A percentile compares a stretch with the other conserved stretches of the same genome.
phyloP scores from a whole-genome alignment of 106 monocot species.

The Xerophyta viscosa region DNA sequence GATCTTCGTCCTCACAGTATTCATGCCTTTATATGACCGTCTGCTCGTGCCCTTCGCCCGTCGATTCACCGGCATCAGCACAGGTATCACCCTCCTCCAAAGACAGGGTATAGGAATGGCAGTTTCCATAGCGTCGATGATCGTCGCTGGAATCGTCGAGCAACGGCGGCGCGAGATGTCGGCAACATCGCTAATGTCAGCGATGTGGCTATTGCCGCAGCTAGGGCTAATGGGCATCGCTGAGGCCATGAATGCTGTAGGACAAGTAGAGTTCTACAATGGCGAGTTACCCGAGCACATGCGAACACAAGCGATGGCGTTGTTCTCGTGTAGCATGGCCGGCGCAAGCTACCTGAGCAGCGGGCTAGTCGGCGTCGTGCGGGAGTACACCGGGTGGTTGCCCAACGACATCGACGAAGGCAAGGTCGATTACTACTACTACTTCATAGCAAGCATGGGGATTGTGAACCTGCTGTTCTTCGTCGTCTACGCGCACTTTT shows the following conservation, averaged over 20 bases:
- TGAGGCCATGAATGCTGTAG: conserved; percentile 50
- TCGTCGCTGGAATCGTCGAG: conserved; percentile 24
- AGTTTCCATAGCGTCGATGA: conserved; percentile 28
- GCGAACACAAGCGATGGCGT: conserved; percentile 44
- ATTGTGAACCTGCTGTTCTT: conserved; percentile 40
- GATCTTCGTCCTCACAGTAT: conserved; percentile 32
- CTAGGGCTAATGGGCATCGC: conserved; percentile 51
- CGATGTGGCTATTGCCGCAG: conserved; percentile 52
- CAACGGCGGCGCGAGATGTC: background rate
- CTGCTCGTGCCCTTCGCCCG: conserved; percentile 18
- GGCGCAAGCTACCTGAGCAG: conserved; percentile 44
- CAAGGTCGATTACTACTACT: conserved; percentile 61
- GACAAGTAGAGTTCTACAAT: conserved; percentile 79
- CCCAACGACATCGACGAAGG: conserved; percentile 40
- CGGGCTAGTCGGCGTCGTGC: conserved; percentile 29
- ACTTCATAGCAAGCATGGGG: conserved; percentile 38
- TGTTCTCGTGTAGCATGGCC: conserved; percentile 55
- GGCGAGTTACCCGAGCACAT: conserved; percentile 70
- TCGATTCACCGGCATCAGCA: conserved; percentile 10
- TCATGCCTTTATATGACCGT: conserved; percentile 52
- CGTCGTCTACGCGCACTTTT: conserved; percentile 49
- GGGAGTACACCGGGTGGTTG: conserved; percentile 40
- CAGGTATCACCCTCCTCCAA: conserved; percentile 37
- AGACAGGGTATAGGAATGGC: conserved; percentile 25
- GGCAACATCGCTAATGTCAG: conserved; percentile 22